Conservation (phyloP, 805 yeast species). For the Lachancea lanzarotensis region DNA sequence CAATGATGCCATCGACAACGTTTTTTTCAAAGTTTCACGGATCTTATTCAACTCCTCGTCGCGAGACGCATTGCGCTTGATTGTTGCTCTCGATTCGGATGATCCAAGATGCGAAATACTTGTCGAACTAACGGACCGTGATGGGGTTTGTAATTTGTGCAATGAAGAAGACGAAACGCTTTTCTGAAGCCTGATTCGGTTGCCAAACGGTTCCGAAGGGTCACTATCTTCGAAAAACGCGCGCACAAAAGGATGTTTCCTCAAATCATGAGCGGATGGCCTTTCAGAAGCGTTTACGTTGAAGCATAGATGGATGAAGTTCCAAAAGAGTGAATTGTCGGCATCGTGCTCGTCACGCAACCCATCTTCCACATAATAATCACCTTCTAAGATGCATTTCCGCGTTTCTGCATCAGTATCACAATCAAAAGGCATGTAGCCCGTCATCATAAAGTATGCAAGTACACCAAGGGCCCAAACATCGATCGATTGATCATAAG, state of each 20-base stretch:
- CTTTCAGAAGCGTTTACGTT: slow-evolving; percentile 40
- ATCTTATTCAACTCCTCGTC: slow-evolving; percentile 14
- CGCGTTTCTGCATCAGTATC: slow-evolving; percentile 63
- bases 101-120: not conserved
- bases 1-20: slow-evolving; percentile 18
- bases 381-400: slow-evolving; percentile 53
- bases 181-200: slow-evolving; percentile 9
- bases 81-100: not conserved
- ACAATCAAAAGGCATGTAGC: slow-evolving; percentile 74
- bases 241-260: slow-evolving; percentile 39
- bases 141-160: slow-evolving; percentile 20
- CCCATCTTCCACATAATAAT: slow-evolving; percentile 55
- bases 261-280: slow-evolving; percentile 39
- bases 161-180: slow-evolving; percentile 21
- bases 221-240: slow-evolving; percentile 15
- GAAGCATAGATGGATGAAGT: slow-evolving; percentile 53
- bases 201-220: not conserved
- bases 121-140: slow-evolving; percentile 13
- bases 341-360: slow-evolving; percentile 50
- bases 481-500: slow-evolving; percentile 58
- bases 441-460: slow-evolving; percentile 62
- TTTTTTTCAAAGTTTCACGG: slow-evolving; percentile 23
- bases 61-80: slow-evolving; percentile 8
- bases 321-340: slow-evolving; percentile 40
- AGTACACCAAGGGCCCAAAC: slow-evolving; percentile 75